Conservation (phyloP, 2,329 filamentous ascomycete genomes). For the Pseudogymnoascus pannorum region DNA sequence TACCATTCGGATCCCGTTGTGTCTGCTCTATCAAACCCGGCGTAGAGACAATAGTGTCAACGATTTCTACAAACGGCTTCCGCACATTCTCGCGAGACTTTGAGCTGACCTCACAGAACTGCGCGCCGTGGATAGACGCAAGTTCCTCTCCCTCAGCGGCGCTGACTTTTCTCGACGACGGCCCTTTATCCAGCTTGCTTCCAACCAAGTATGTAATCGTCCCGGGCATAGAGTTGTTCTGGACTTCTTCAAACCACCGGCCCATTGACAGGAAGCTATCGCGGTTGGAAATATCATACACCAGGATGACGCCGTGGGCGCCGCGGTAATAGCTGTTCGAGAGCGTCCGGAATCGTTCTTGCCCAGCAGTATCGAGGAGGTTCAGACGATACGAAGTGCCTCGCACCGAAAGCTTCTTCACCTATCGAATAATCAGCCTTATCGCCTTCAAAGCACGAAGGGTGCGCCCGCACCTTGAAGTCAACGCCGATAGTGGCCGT, state of each 20-base stretch:
- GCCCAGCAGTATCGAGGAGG: slow-evolving; percentile 79
- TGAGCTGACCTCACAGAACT: slow-evolving; percentile 47
- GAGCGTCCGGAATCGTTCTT: slow-evolving; percentile 91
- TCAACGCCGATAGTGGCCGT: slow-evolving; percentile 51
- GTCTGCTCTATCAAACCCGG: slow-evolving; percentile 33
- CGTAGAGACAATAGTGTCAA: slow-evolving; percentile 41
- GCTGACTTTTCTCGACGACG: slow-evolving; percentile 37
- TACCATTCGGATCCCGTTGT: neutral
- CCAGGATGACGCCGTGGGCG: slow-evolving; percentile 87
- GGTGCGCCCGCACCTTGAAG: slow-evolving; percentile 38
- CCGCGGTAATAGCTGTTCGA: slow-evolving; percentile 93
- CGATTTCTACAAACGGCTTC: slow-evolving; percentile 44
- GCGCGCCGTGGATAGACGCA: slow-evolving; percentile 38
- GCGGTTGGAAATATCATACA: slow-evolving; percentile 78
- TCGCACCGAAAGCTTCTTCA: slow-evolving; percentile 45
- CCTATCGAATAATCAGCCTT: slow-evolving; percentile 27
- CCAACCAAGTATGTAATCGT: slow-evolving; percentile 46
- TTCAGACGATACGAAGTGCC: slow-evolving; percentile 45
- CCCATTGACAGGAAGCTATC: slow-evolving; percentile 46
- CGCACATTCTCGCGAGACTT: slow-evolving; percentile 46
- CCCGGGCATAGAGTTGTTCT: slow-evolving; percentile 40
- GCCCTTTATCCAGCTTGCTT: slow-evolving; percentile 43
- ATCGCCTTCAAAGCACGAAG: neutral
- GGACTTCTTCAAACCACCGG: slow-evolving; percentile 47
- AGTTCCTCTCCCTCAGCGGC: slow-evolving; percentile 41